Evolutionary conservation across 140 eudicot genomes (phyloP), one percentile per base, ranked within the genome.

Genomic region (Erigeron philadelphicus): DNA sequence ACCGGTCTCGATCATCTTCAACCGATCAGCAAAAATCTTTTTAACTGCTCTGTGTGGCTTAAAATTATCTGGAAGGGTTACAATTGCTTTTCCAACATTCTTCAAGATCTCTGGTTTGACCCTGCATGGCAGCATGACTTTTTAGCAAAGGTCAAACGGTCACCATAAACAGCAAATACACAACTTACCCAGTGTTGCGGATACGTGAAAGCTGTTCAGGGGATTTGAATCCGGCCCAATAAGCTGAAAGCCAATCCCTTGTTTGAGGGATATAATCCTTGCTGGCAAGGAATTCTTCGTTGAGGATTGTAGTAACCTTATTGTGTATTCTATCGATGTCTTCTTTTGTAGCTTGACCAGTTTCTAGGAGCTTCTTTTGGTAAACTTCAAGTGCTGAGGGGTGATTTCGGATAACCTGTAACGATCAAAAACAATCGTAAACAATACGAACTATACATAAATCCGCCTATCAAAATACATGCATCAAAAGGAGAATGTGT

Each of bases 201-300:
- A 91, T 81, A 43, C 97, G 95, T 53, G 97, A 91, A 81, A 88
- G 82, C 78, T 91, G 97, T 69, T 86, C 95, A 9, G 96, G 96
- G 61, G 96, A 88, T 82, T 91, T 90, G 61, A 85, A 91, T 45
- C 96, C 97, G 31, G 81, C 25, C 97, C 97, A 88, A 54, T 76
- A 91, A 70, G 97, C 97, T 19, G 96, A 88, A 72, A 91, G 96
- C 97, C 97, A 91, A 77, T 91, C 97, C 81, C 97, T 80, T 70
- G 74, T 79, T 59, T 84, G 80, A 25, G 96, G 86, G n/a, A 86
- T 81, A 55, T 86, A 84, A 65, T 91, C 95, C 79, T 91, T 91
- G 86, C 97, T 91, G 6, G 97, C 95, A 67, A 85, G 31, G 59
- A 85, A 88, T 62, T 91, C 97, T 68, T 91, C 97, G 61, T 88